Evolutionary conservation across 305 asterid genomes (phyloP).

Genomic region (Ruellia speciosa): DNA sequence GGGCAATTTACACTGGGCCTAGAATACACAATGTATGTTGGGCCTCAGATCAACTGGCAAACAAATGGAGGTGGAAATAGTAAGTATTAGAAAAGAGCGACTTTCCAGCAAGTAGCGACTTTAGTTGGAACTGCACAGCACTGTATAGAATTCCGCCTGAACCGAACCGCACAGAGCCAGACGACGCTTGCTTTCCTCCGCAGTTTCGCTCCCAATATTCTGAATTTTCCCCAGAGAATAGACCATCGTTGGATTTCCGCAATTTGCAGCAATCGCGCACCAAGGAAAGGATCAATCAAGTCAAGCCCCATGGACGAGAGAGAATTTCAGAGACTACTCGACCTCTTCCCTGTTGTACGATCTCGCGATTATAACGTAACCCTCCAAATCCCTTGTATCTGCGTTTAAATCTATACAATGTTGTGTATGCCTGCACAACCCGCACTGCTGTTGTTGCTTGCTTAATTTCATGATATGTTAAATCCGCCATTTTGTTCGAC

Average conservation of each 20-base stretch:
- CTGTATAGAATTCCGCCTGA: too few species aligned
- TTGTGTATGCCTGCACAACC: background rate
- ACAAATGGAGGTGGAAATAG: too few species aligned
- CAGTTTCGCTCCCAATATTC: background rate
- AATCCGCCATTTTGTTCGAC: too few species aligned
- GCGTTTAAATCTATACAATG: background rate
- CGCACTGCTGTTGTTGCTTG: background rate
- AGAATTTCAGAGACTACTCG: constrained; percentile 63
- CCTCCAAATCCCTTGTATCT: constrained; percentile 5
- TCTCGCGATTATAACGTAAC: constrained; percentile 63
- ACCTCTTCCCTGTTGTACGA: constrained; percentile 76
- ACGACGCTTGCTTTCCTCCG: background rate
- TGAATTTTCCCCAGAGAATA: background rate
- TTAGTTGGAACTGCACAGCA: too few species aligned
- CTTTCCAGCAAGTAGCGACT: too few species aligned
- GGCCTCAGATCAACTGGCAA: too few species aligned
- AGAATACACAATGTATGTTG: too few species aligned
- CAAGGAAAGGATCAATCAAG: too few species aligned
- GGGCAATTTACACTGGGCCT: too few species aligned
- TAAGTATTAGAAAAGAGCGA: too few species aligned
- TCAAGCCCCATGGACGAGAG: constrained; percentile 46
- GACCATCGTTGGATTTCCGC: background rate
- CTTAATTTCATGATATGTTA: background rate
- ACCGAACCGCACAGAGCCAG: background rate
- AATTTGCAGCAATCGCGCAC: constrained; percentile 6